Conservation (phyloP, 192 early-diverging fungal species). For the Coemansia umbellata region DNA sequence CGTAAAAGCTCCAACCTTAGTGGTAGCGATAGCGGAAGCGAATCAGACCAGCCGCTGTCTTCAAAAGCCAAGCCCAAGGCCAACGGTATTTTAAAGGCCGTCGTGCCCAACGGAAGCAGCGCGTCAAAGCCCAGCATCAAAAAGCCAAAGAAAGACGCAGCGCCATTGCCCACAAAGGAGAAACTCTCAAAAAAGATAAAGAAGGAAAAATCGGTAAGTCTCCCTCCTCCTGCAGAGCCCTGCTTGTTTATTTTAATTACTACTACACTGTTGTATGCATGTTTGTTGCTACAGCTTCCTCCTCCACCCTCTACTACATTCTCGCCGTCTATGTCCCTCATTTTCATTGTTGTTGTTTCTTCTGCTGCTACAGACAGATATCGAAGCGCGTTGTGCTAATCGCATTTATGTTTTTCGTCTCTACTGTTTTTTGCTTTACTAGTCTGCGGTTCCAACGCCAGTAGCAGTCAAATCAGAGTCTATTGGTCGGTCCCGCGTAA, state of each 20-base stretch:
- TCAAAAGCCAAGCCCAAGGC: constrained; percentile 16
- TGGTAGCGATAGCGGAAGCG: constrained; percentile 22
- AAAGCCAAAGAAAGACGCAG: constrained; percentile 3
- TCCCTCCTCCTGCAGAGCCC: not conserved
- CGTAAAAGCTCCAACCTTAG: constrained; percentile 1
- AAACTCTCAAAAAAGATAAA: constrained; percentile 2
- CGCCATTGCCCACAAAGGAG: no score
- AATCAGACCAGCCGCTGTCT: constrained; percentile 47
- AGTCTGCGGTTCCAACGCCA: no score
- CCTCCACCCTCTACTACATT: no score
- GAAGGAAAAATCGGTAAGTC: constrained; percentile 10
- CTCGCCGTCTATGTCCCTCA: no score
- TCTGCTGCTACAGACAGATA: no score
- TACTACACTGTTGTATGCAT: constrained; percentile 6
- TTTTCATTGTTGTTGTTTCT: no score
- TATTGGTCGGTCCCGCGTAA: not conserved
- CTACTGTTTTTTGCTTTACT: no score
- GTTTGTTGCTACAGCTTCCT: no score
- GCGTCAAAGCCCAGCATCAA: not conserved
- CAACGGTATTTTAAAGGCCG: constrained; percentile 1
- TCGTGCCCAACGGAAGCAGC: constrained; percentile 3
- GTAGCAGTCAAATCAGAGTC: not conserved
- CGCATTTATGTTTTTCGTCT: no score
- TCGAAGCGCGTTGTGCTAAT: no score
- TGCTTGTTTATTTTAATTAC: constrained; percentile 1